Base-by-base conservation (phyloP, 2,329 filamentous ascomycete genomes). In the Teratosphaeria epicoccoides region DNA sequence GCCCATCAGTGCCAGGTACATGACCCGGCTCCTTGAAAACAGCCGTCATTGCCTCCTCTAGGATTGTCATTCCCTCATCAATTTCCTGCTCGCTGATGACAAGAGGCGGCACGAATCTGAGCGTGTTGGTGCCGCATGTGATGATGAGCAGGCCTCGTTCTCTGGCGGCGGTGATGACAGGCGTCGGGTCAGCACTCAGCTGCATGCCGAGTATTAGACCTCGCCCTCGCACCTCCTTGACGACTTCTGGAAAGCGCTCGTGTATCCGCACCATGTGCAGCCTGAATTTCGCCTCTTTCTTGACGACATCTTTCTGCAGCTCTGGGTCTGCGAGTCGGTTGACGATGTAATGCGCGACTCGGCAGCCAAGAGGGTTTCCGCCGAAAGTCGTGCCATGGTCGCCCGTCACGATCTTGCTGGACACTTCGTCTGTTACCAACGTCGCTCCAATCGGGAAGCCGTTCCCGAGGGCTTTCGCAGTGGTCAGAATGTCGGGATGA, bases 331-430 rank as follows among this genome's bases (percentile, higher is more conserved):
- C 78, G 4, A 98, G 79, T 23, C 88, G 81, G 26, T 76, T 78
- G 52, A 98, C 82, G 53, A 96, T 86, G 72, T 95, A 82, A 67
- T 95, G 87, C 6, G 87, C 93, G 7, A 97, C 73, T 26, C 89
- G 81, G 63, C 82, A 88, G 2, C 86, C 89, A 37, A 96, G 77
- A 6, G 90, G 90, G 72, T 95, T 96, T 40, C 90, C 90, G 51
- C 90, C 90, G 63, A 95, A 96, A 0, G 90, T 96, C 14, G 90
- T 96, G 47, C 90, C 90, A 70, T 96, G 90, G 68, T 96, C 90
- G 53, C 90, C 88, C 28, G 78, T 77, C 59, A 82, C 77, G 62
- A 84, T 82, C 66, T 83, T 82, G 49, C 83, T 78, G 24, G 81
- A 83, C 1, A 94, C 87, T 23, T 76, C 73, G 51, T 79, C 78